A percentile compares a stretch with the other conserved stretches of the same genome.
These are phyloP conservation scores for Fusarium sterilihyphosum DNA, from an alignment of 2,329 filamentous ascomycete species.

Conservation along the genomic window DNA sequence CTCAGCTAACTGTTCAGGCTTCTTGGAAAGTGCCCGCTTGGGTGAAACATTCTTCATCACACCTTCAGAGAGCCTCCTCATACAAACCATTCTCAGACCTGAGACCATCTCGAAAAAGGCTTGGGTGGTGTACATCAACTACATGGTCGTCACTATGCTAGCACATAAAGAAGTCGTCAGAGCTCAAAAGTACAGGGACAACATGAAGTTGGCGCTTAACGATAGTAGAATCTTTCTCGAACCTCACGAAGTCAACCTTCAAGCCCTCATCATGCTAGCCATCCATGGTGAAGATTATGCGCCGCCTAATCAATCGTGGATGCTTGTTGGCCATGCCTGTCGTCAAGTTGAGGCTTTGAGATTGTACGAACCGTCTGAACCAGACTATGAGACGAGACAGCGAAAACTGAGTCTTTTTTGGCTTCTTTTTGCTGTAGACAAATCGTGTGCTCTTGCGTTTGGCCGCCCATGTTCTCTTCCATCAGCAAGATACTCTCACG, in stretches of 20 bases:
- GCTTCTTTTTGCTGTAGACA: slow-evolving; percentile 12
- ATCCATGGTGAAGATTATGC: slow-evolving; percentile 15
- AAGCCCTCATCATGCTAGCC: background rate
- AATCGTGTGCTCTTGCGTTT: slow-evolving; percentile 15
- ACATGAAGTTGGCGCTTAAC: slow-evolving; percentile 9
- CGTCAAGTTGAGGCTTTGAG: slow-evolving; percentile 7
- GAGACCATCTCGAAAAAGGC: background rate
- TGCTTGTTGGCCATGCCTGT: slow-evolving; percentile 19
- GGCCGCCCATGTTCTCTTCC: background rate
- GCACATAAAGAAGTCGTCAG: background rate
- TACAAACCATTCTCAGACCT: background rate
- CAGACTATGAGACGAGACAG: background rate
- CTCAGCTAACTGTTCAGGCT: background rate
- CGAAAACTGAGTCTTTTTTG: slow-evolving; percentile 4
- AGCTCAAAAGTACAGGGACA: background rate
- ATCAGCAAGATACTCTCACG: background rate
- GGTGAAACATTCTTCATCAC: background rate
- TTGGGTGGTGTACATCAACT: slow-evolving; percentile 10
- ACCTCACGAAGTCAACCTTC: background rate
- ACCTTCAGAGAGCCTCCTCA: background rate
- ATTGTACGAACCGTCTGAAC: background rate
- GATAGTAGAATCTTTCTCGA: slow-evolving; percentile 16
- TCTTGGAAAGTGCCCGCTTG: background rate
- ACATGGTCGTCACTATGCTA: slow-evolving; percentile 1
- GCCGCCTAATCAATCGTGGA: slow-evolving; percentile 10